These are phyloP conservation scores for Nakaseomyces bracarensis DNA, from an alignment of 1,139 yeast genomes.

Conservation along the genomic window DNA sequence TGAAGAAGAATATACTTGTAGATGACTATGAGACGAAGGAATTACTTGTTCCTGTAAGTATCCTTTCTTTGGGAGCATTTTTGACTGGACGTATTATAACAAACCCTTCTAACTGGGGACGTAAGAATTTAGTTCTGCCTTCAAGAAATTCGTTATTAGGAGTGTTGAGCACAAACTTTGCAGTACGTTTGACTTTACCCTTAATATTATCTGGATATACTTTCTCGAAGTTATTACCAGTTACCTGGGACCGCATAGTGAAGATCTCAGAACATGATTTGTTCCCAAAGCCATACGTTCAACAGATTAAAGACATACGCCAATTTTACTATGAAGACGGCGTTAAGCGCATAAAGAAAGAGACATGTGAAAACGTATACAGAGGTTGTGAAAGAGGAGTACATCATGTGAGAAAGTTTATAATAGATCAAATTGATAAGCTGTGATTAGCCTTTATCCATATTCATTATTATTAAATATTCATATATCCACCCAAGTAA, in stretches of 20 bases:
- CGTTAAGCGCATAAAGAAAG: slow-evolving; percentile 9
- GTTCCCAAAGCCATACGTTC: slow-evolving; percentile 16
- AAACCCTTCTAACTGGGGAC: slow-evolving; percentile 23
- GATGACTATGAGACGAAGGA: slow-evolving; percentile 19
- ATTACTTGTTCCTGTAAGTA: slow-evolving; percentile 20
- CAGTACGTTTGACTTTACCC: slow-evolving; percentile 24
- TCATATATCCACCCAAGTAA: too few relatives aligned
- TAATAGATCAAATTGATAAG: slow-evolving; percentile 9
- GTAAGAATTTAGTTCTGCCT: slow-evolving; percentile 8
- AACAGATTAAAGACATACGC: slow-evolving; percentile 14
- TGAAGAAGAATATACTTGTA: slow-evolving; percentile 18
- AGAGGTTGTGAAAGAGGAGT: slow-evolving; percentile 12
- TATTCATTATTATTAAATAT: neutral
- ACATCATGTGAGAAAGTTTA: slow-evolving; percentile 11
- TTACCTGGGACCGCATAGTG: slow-evolving; percentile 18
- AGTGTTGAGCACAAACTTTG: slow-evolving; percentile 19
- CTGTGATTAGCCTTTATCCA: neutral
- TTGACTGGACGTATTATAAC: slow-evolving; percentile 23
- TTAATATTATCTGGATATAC: slow-evolving; percentile 18
- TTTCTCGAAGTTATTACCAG: slow-evolving; percentile 20
- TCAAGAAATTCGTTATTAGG: slow-evolving; percentile 14
- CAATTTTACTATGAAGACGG: slow-evolving; percentile 14
- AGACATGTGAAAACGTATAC: slow-evolving; percentile 9
- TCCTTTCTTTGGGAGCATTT: slow-evolving; percentile 23
- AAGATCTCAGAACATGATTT: slow-evolving; percentile 16